Conservation (phyloP, 2,329 filamentous ascomycete species). For the Phyllosticta citribraziliensis region DNA sequence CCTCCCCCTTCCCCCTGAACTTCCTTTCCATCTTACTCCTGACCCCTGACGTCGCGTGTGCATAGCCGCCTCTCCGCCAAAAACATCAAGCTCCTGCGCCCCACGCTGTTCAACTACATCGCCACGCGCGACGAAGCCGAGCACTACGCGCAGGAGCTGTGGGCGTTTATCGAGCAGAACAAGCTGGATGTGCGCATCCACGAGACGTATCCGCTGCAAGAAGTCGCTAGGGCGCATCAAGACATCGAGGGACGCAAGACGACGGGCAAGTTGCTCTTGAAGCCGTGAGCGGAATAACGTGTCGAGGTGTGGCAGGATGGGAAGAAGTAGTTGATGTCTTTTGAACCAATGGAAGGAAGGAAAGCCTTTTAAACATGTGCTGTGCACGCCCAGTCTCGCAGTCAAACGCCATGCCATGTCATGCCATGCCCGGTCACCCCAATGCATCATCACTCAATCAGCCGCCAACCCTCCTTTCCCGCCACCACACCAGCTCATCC, state of each 20-base stretch:
- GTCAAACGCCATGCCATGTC: too few species aligned
- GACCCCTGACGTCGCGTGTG: background rate
- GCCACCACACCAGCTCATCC: background rate
- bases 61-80: conserved; percentile 52
- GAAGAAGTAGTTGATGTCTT: background rate
- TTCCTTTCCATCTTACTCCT: background rate
- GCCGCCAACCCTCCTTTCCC: background rate
- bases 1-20: background rate
- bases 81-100: conserved; percentile 68
- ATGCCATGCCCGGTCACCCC: background rate
- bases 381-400: too few species aligned
- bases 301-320: too few species aligned
- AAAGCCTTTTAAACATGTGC: background rate
- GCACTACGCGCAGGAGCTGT: conserved; percentile 60
- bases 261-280: conserved; percentile 71
- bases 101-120: conserved; percentile 62
- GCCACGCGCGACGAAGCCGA: conserved; percentile 60
- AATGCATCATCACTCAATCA: background rate
- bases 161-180: conserved; percentile 57
- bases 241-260: conserved; percentile 78
- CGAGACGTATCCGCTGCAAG: conserved; percentile 64
- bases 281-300: conserved; percentile 34
- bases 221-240: conserved; percentile 61
- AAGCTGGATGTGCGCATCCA: conserved; percentile 66
- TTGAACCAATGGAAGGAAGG: background rate